phyloP scores from a whole-genome alignment of 306 rosid species.

The Malus sieversii region DNA sequence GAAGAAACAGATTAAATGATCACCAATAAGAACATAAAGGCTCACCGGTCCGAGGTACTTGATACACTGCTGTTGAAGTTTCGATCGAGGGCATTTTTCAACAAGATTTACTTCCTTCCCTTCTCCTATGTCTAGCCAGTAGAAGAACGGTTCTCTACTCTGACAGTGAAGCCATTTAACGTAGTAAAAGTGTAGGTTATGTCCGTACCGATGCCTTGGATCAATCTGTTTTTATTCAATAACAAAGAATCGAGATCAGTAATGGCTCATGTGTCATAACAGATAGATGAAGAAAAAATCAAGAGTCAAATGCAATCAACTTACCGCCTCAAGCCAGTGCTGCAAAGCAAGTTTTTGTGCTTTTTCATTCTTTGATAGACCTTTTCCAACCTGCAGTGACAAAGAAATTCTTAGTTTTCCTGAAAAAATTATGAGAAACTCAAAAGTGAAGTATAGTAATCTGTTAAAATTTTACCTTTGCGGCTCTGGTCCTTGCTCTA shows the following conservation, averaged over 20 bases:
- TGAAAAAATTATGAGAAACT: neutral
- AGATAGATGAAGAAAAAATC: neutral
- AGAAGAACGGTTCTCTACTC: slow-evolving; percentile 93
- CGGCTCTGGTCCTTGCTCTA: slow-evolving; percentile 96
- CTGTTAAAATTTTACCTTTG: slow-evolving; percentile 52
- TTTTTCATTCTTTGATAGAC: slow-evolving; percentile 77
- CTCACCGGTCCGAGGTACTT: slow-evolving; percentile 98
- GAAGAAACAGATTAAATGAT: slow-evolving; percentile 2
- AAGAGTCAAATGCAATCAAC: slow-evolving; percentile 17
- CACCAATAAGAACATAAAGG: slow-evolving; percentile 13
- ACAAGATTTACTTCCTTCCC: slow-evolving; percentile 76
- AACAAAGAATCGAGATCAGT: slow-evolving; percentile 20
- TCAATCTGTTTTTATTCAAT: slow-evolving; percentile 56
- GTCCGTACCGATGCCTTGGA: slow-evolving; percentile 97
- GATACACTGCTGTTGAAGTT: slow-evolving; percentile 91
- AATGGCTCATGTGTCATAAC: slow-evolving; percentile 7
- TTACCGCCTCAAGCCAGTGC: slow-evolving; percentile 99
- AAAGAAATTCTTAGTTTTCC: slow-evolving; percentile 7
- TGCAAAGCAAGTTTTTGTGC: slow-evolving; percentile 95
- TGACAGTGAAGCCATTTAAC: slow-evolving; percentile 83
- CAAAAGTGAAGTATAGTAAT: neutral
- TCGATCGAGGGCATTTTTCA: slow-evolving; percentile 69
- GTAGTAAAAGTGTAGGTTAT: slow-evolving; percentile 83
- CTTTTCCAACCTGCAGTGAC: slow-evolving; percentile 87
- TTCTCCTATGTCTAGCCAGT: slow-evolving; percentile 99